Conservation (phyloP, 768 basidiomycete genomes). For the Favolaschia claudopus region DNA sequence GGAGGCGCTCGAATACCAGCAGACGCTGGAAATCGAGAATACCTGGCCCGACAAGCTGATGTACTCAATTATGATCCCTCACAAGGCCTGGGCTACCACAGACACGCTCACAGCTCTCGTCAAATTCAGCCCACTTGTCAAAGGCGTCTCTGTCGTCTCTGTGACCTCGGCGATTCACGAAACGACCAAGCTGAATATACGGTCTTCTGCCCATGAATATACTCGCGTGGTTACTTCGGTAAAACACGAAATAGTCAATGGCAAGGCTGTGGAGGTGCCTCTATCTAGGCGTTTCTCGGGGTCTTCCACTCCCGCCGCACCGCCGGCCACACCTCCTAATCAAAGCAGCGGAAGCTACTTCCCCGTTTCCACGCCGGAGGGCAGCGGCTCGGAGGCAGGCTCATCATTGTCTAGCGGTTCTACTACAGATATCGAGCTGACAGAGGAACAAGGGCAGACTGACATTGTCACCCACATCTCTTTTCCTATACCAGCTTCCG, state of each 20-base stretch:
- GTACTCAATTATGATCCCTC: constrained; percentile 93
- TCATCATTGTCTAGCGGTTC: not conserved
- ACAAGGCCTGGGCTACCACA: constrained; percentile 95
- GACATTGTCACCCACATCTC: constrained; percentile 70
- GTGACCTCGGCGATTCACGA: constrained; percentile 80
- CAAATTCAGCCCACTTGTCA: constrained; percentile 87
- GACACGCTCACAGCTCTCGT: constrained; percentile 82
- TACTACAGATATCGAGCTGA: not conserved
- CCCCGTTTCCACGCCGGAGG: not conserved
- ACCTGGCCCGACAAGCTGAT: constrained; percentile 98
- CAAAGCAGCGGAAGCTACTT: constrained; percentile 16
- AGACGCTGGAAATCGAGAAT: constrained; percentile 94
- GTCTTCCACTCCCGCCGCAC: not conserved
- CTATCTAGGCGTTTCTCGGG: too few species aligned
- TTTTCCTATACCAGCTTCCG: constrained; percentile 63
- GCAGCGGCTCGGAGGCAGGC: constrained; percentile 6
- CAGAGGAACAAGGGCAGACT: constrained; percentile 31
- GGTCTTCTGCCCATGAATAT: constrained; percentile 64
- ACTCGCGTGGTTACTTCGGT: constrained; percentile 65
- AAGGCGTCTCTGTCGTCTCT: constrained; percentile 78
- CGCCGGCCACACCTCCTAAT: not conserved
- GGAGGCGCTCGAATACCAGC: constrained; percentile 94
- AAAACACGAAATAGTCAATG: constrained; percentile 74
- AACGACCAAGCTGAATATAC: constrained; percentile 66
- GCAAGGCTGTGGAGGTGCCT: constrained; percentile 54